Percentiles rank a stretch among this genome's conserved stretches.
phyloP scores from a whole-genome alignment of 1,284 basidiomycete species.

The Schizophyllum commune region DNA sequence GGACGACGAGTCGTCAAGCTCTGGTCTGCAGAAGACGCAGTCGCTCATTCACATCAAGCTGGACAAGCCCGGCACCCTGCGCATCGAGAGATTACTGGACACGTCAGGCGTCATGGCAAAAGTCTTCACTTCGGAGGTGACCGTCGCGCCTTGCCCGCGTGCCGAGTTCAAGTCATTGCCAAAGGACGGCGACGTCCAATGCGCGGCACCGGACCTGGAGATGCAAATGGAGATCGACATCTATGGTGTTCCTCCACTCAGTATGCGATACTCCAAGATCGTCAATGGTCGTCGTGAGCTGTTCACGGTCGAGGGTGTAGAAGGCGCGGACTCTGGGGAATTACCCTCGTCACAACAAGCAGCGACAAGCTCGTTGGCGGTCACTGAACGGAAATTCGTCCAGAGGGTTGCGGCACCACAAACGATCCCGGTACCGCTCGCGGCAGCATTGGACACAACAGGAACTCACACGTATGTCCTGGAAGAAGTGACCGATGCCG shows the following conservation, averaged over 20 bases:
- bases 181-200: conserved; percentile 48
- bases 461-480: conserved; percentile 65
- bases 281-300: conserved; percentile 54
- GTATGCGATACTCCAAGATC: conserved; percentile 68
- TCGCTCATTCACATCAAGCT: conserved; percentile 66
- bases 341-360: conserved; percentile 28
- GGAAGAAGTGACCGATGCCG: conserved; percentile 66
- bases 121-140: conserved; percentile 62
- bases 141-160: conserved; percentile 75
- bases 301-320: conserved; percentile 80
- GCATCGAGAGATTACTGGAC: conserved; percentile 69
- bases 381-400: conserved; percentile 14
- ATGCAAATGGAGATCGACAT: conserved; percentile 62
- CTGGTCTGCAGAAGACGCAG: conserved; percentile 23
- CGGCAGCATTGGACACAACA: conserved; percentile 49
- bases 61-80: conserved; percentile 62
- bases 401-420: conserved; percentile 30
- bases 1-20: conserved; percentile 21
- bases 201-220: conserved; percentile 62
- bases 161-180: conserved; percentile 54
- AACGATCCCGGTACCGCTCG: conserved; percentile 59
- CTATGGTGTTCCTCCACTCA: conserved; percentile 73
- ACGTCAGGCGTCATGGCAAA: conserved; percentile 58
- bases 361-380: conserved; percentile 15
- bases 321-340: conserved; percentile 20